phyloP scores from a whole-genome alignment of 352 stramenopile genomes.

The Phytophthora europaea region DNA sequence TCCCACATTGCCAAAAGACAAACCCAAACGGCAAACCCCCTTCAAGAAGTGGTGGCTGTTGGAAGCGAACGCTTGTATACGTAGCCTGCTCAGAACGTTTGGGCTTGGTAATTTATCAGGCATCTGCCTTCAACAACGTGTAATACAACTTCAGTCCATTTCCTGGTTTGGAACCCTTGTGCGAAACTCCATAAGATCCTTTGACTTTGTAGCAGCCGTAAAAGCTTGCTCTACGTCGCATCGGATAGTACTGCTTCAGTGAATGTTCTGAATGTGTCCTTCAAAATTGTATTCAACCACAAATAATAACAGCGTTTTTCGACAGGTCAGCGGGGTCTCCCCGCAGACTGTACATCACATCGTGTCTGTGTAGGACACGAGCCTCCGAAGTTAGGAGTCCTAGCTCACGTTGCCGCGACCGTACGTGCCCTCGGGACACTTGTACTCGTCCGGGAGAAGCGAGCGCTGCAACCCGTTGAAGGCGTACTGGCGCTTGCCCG shows the following conservation, averaged over 20 bases:
- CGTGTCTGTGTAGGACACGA: conserved; percentile 10
- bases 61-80: not conserved
- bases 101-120: not conserved
- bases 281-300: conserved; percentile 43
- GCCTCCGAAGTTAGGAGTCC: not conserved
- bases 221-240: too few relatives aligned
- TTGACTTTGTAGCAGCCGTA: too few relatives aligned
- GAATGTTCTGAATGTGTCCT: not conserved
- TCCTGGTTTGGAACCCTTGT: too few relatives aligned
- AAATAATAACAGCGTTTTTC: conserved; percentile 41
- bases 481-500: conserved; percentile 77
- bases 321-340: not conserved
- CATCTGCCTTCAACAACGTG: not conserved
- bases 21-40: too few relatives aligned
- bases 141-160: not conserved
- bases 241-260: too few relatives aligned
- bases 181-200: too few relatives aligned
- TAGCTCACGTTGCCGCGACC: conserved; percentile 82
- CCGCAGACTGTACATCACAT: conserved; percentile 10
- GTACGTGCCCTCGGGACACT: conserved; percentile 86
- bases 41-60: not conserved
- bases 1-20: not conserved
- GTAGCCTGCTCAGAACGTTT: too few relatives aligned
- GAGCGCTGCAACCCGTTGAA: conserved; percentile 86
- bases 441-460: conserved; percentile 79